Base-by-base conservation (phyloP, 768 basidiomycete genomes). In the Royoungia palumana region DNA sequence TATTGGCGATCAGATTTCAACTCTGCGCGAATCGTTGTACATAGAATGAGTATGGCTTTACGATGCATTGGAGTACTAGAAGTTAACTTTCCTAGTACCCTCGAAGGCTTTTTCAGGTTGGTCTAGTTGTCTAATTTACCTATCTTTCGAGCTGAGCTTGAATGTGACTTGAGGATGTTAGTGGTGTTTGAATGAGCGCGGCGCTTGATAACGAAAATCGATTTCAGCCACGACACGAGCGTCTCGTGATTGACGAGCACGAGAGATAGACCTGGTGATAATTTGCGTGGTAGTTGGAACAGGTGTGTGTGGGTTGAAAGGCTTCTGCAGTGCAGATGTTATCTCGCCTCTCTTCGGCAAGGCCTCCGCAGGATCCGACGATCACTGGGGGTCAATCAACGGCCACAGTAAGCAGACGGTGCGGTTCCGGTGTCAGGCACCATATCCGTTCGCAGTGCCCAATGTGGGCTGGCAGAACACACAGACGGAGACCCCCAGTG, bases 11-110 rank as follows among this genome's bases (percentile, higher is more conserved):
- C 13, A n/a, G 4, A 39, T 35, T 35, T 35, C 32, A 32, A 28
- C 41, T 28, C 24, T 25, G 24, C 24, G 8, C 24, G 4, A 10
- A 28, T 28, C 12, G 14, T 13, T 13, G 30, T 30, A 30, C 12
- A 12, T 24, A 45, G 2, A 17, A 58, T 59, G 57, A 46, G 57
- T 55, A 37, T 5, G 57, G 58, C 37, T 35, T 20, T 37, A 21
- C 17, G 6, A 3, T 11, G 34, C n/a, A 5, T 37, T 16, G 35
- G 24, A 13, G 17, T 19, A 17, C 25, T 28, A 17, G 22, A 9
- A 5, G n/a, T 6, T 51, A 21, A 58, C 17, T 11, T 27, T 2
- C 12, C 9, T 47, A 59, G 53, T 11, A 47, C 40, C 43, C 22
- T 38, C 44, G 39, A 38, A 32, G 28, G 17, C 25, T 3, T n/a